Evolutionary conservation across 192 early-diverging fungal genomes (phyloP).

Genomic region (Mortierella claussenii): DNA sequence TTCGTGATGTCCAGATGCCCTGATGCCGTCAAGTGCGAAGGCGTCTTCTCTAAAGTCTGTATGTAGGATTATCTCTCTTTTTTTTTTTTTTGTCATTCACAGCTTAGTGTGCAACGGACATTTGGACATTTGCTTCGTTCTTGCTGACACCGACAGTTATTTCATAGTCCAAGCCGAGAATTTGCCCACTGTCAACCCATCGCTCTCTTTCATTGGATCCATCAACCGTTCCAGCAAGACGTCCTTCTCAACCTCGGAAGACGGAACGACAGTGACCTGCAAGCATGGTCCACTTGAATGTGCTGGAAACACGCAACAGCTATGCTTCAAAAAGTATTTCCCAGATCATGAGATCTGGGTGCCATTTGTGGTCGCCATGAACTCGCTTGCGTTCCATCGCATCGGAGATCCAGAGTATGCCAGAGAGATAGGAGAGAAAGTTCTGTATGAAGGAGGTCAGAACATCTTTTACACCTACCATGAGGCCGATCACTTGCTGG

Average conservation of each 20-base stretch:
- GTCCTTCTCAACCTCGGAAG: constrained; percentile 5
- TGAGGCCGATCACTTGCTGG: background rate
- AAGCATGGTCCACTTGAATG: constrained; percentile 59
- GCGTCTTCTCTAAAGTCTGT: constrained; percentile 56
- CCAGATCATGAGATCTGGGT: constrained; percentile 50
- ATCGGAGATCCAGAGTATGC: constrained; percentile 36
- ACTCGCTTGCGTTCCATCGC: constrained; percentile 21
- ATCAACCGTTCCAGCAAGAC: constrained; percentile 11
- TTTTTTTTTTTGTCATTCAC: too few relatives aligned
- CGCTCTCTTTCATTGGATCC: constrained; percentile 31
- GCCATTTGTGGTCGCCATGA: constrained; percentile 54
- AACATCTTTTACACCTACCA: background rate
- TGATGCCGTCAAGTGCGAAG: constrained; percentile 67
- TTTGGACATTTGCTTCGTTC: too few relatives aligned
- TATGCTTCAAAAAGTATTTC: constrained; percentile 58
- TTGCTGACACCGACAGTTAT: too few relatives aligned
- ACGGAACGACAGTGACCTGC: constrained; percentile 25
- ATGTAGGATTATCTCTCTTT: background rate
- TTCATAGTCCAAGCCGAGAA: constrained; percentile 11
- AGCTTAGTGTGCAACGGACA: too few relatives aligned
- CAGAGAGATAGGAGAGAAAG: constrained; percentile 13
- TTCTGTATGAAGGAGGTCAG: background rate
- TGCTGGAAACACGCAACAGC: constrained; percentile 61
- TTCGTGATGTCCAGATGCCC: constrained; percentile 84
- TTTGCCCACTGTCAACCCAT: constrained; percentile 18